Evolutionary conservation across 192 early-diverging fungal species (phyloP).

Genomic region (Podila verticillata): DNA sequence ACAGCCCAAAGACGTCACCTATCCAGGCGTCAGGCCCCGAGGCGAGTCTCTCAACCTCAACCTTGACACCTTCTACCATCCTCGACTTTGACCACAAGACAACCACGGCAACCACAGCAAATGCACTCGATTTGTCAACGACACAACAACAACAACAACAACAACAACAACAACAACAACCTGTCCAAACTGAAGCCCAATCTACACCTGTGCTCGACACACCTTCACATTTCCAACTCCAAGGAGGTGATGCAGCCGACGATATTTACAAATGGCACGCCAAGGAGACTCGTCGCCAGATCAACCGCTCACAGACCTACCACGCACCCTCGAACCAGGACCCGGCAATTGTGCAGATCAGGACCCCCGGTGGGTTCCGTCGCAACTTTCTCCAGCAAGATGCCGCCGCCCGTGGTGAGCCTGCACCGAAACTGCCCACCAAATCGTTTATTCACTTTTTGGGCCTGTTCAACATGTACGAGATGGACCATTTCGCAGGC

Average conservation of each 20-base stretch:
- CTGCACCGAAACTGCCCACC: constrained; percentile 56
- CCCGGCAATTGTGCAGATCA: constrained; percentile 56
- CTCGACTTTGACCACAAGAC: background rate
- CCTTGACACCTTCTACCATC: background rate
- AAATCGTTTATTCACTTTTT: constrained; percentile 44
- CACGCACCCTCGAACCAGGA: constrained; percentile 28
- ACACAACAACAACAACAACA: background rate
- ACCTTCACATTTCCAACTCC: constrained; percentile 53
- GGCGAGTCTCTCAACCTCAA: background rate
- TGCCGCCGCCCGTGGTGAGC: constrained; percentile 65
- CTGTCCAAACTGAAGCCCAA: too few relatives aligned
- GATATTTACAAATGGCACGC: constrained; percentile 57
- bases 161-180: too few relatives aligned
- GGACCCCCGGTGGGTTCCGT: constrained; percentile 84
- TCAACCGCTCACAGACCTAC: constrained; percentile 40
- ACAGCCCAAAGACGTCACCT: background rate
- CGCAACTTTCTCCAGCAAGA: constrained; percentile 79
- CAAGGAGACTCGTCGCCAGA: constrained; percentile 18
- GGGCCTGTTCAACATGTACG: constrained; percentile 41
- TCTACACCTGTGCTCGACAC: background rate
- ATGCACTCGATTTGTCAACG: background rate
- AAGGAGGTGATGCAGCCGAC: constrained; percentile 54
- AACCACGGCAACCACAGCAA: background rate
- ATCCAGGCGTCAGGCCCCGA: background rate
- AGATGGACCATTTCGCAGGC: constrained; percentile 60